phyloP scores from a whole-genome alignment of 2,329 filamentous ascomycete species.

The Penicillium vulpinum region DNA sequence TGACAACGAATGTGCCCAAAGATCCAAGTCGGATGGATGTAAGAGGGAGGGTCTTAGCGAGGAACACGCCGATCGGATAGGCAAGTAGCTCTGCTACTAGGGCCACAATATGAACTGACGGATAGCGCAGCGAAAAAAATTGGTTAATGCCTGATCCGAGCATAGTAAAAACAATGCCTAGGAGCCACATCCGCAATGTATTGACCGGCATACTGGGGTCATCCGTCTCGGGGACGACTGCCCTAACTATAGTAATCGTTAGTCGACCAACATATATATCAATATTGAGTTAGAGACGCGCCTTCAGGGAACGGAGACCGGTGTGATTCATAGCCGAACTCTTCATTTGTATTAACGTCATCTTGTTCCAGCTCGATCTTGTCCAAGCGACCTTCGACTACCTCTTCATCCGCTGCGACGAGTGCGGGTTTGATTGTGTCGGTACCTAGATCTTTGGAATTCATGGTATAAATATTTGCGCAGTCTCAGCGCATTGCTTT shows the following conservation, averaged over 20 bases:
- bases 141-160: constrained; percentile 51
- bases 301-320: constrained; percentile 30
- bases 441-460: background rate
- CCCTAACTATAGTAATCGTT: constrained; percentile 18
- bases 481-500: background rate
- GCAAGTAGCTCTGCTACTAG: constrained; percentile 50
- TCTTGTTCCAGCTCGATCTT: background rate
- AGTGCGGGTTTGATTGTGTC: background rate
- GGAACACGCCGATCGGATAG: constrained; percentile 44
- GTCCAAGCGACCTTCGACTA: background rate
- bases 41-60: constrained; percentile 44
- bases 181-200: constrained; percentile 44
- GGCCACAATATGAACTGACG: constrained; percentile 48
- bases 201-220: constrained; percentile 31
- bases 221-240: constrained; percentile 32
- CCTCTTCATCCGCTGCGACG: background rate
- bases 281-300: background rate
- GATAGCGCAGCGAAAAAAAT: constrained; percentile 51
- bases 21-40: constrained; percentile 26
- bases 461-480: background rate
- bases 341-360: constrained; percentile 15
- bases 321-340: constrained; percentile 28
- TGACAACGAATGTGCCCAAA: constrained; percentile 30
- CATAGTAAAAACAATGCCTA: constrained; percentile 45
- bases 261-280: background rate